phyloP scores from a whole-genome alignment of 192 early-diverging fungal genomes.

The Backusella tarrabulga region DNA sequence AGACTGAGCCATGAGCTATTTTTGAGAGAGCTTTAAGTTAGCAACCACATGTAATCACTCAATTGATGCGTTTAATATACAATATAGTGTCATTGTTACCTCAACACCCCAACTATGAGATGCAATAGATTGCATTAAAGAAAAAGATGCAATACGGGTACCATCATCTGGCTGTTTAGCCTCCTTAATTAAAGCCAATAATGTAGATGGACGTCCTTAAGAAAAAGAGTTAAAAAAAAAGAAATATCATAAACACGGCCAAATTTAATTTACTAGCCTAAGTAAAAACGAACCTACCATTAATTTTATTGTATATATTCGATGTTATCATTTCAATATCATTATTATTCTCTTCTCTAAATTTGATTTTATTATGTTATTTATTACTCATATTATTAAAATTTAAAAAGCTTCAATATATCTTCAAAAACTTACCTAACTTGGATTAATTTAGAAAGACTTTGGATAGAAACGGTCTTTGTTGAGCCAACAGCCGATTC shows the following conservation, averaged over 20 bases:
- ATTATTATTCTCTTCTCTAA: neutral
- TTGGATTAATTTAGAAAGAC: slow-evolving; percentile 34
- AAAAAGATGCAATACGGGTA: slow-evolving; percentile 28
- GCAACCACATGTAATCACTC: neutral
- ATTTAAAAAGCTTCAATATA: neutral
- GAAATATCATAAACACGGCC: neutral
- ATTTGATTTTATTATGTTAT: neutral
- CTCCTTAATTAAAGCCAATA: slow-evolving; percentile 17
- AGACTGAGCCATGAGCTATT: slow-evolving; percentile 19
- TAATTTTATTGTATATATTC: slow-evolving; percentile 7
- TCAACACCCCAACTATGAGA: slow-evolving; percentile 27
- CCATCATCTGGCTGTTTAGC: slow-evolving; percentile 31
- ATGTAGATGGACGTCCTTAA: slow-evolving; percentile 18
- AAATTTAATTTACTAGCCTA: neutral
- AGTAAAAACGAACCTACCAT: slow-evolving; percentile 6
- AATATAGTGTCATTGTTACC: slow-evolving; percentile 4
- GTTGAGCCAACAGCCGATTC: slow-evolving; percentile 22
- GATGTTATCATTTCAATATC: slow-evolving; percentile 12
- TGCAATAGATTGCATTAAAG: slow-evolving; percentile 31
- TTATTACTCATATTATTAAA: neutral
- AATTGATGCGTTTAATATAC: neutral
- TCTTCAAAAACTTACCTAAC: slow-evolving; percentile 20
- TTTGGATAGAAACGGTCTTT: slow-evolving; percentile 29
- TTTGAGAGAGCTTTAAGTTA: neutral
- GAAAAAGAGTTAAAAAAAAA: neutral